Conservation (phyloP, 371 early-diverging fungal species). For the Umbelopsis sp. region DNA sequence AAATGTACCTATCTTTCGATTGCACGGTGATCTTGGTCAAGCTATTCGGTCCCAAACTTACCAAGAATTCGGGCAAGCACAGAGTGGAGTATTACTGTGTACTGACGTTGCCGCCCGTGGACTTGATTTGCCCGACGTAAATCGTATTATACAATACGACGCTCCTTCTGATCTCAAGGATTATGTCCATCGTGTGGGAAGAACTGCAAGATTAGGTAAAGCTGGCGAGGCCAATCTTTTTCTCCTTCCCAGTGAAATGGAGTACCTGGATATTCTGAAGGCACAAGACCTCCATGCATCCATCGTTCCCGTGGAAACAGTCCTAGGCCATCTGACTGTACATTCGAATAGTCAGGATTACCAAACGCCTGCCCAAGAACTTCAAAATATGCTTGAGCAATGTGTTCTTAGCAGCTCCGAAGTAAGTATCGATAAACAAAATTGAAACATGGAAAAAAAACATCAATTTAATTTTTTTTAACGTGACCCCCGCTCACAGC, state of each 20-base stretch:
- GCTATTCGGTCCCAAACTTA: conserved; percentile 75
- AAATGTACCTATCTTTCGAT: conserved; percentile 69
- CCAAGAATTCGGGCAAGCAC: conserved; percentile 66
- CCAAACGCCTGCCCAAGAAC: conserved; percentile 61
- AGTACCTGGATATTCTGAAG: conserved; percentile 78
- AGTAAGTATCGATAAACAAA: conserved; percentile 38
- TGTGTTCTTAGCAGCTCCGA: conserved; percentile 54
- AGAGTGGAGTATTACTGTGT: conserved; percentile 82
- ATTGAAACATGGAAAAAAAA: not conserved
- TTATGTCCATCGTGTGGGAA: conserved; percentile 97
- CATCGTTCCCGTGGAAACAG: conserved; percentile 50
- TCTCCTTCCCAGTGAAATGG: conserved; percentile 86
- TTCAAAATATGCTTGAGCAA: conserved; percentile 70
- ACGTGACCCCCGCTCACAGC: conserved; percentile 37
- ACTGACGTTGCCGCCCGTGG: conserved; percentile 99
- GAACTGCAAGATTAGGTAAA: conserved; percentile 96
- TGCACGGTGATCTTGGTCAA: conserved; percentile 92
- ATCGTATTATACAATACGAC: conserved; percentile 96
- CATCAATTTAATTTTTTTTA: not conserved
- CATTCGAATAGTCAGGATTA: conserved; percentile 46
- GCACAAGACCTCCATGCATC: conserved; percentile 66
- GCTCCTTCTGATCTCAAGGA: conserved; percentile 92
- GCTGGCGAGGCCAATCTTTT: conserved; percentile 85
- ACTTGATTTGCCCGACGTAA: conserved; percentile 94
- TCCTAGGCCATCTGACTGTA: conserved; percentile 43